phyloP scores from a whole-genome alignment of 2,329 filamentous ascomycete genomes.

The Zasmidium citrigriseum region DNA sequence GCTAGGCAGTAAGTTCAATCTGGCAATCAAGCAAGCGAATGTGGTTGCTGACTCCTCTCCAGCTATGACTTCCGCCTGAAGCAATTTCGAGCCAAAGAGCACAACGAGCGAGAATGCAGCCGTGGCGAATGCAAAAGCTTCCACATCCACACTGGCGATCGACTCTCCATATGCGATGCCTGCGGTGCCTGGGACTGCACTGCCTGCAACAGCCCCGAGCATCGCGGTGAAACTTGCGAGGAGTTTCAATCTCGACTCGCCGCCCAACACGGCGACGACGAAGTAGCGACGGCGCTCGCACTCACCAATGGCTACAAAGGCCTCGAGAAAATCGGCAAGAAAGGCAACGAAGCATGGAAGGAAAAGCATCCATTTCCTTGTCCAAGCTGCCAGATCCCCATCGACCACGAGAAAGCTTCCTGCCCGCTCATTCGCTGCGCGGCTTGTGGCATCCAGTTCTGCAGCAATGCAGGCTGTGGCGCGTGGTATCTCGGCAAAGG shows the following conservation, averaged over 20 bases:
- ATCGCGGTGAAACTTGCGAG: neutral
- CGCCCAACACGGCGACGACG: neutral
- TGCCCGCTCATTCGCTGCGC: neutral
- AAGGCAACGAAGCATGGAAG: neutral
- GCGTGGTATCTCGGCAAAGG: constrained; percentile 1
- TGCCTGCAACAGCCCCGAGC: constrained; percentile 1
- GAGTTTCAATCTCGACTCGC: neutral
- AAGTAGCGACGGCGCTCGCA: neutral
- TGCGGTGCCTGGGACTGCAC: neutral
- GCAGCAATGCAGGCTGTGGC: neutral
- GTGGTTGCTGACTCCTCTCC: neutral
- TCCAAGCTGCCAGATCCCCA: constrained; percentile 2
- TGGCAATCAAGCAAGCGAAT: neutral
- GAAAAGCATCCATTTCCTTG: neutral
- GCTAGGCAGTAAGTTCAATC: neutral
- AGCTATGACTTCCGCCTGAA: neutral
- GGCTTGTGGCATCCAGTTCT: constrained; percentile 3
- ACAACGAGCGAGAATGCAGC: neutral
- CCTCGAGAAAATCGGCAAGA: neutral
- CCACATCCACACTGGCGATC: neutral
- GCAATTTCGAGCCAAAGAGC: neutral
- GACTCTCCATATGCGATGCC: neutral
- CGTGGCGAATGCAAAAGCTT: neutral
- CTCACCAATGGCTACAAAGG: neutral
- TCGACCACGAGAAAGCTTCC: neutral